Percentiles rank a stretch among this genome's conserved stretches.
phyloP scores from a whole-genome alignment of 345 rosid species.

The Eutrema japonicum region DNA sequence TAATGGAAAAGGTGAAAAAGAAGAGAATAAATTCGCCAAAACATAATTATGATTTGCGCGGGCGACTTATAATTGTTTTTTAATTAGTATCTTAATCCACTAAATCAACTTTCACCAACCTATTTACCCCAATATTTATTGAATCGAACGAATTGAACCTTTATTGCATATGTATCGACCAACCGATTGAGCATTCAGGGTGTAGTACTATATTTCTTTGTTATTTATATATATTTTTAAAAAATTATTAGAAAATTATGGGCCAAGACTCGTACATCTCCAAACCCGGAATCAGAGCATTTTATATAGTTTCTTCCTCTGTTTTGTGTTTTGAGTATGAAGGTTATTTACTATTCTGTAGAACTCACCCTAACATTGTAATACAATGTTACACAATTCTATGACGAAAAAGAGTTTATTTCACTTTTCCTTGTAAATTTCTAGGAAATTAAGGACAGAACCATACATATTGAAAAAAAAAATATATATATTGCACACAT shows the following conservation, averaged over 20 bases:
- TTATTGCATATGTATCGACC: background rate
- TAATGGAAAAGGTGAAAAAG: slow-evolving; percentile 32
- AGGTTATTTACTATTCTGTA: background rate
- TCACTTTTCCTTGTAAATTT: no score
- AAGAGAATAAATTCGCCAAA: slow-evolving; percentile 36
- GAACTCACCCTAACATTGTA: background rate
- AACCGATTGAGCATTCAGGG: background rate
- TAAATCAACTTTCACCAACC: slow-evolving; percentile 18
- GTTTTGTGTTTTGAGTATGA: no score
- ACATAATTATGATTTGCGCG: slow-evolving; percentile 39
- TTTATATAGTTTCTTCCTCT: no score
- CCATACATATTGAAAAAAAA: no score
- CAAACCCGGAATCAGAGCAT: no score
- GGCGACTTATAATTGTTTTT: slow-evolving; percentile 31
- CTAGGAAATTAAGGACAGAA: no score
- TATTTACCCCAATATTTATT: background rate
- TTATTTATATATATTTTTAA: no score
- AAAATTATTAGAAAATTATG: no score
- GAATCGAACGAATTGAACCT: background rate
- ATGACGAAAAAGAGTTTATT: no score
- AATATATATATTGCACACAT: background rate
- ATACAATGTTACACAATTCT: no score
- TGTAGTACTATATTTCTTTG: background rate
- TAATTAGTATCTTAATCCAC: slow-evolving; percentile 12
- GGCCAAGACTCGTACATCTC: no score